Percentiles rank a stretch among this genome's conserved stretches.
Conservation (phyloP, 164 flowering plant genomes). For the Cinnamomum chago region DNA sequence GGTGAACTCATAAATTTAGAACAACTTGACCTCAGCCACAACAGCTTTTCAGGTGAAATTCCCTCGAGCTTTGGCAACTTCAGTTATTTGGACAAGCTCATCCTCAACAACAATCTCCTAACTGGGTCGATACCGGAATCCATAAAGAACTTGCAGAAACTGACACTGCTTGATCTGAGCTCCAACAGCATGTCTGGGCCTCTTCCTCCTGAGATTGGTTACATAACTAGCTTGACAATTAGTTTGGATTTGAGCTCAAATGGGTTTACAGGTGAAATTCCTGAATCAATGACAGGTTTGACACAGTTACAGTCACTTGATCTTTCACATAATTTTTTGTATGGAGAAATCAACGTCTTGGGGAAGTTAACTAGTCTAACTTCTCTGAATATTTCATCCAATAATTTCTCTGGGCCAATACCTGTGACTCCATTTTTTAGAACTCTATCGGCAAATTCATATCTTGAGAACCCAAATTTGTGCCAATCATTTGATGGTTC, state of each 20-base stretch:
- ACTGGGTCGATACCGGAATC: constrained; percentile 68
- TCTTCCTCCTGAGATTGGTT: constrained; percentile 81
- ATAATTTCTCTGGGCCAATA: constrained; percentile 90
- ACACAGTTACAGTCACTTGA: constrained; percentile 85
- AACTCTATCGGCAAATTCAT: constrained; percentile 56
- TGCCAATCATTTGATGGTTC: constrained; percentile 74
- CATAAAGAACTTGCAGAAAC: constrained; percentile 56
- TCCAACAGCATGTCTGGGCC: constrained; percentile 65
- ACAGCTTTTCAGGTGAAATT: constrained; percentile 76
- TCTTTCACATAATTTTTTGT: constrained; percentile 65
- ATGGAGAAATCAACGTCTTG: constrained; percentile 58
- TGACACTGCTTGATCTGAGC: constrained; percentile 88
- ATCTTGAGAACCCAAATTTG: constrained; percentile 50
- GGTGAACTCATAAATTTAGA: constrained; percentile 77
- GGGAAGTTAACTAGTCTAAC: constrained; percentile 72
- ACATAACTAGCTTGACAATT: constrained; percentile 73
- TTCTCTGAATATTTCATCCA: constrained; percentile 74
- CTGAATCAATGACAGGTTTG: constrained; percentile 60
- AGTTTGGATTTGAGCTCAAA: constrained; percentile 81
- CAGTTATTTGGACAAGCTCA: constrained; percentile 88
- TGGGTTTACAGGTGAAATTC: constrained; percentile 66
- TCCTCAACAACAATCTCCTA: constrained; percentile 71
- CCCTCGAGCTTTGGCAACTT: constrained; percentile 79
- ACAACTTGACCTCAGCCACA: constrained; percentile 88
- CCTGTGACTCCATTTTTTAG: constrained; percentile 83